Conservation (phyloP, 176 grass and related monocot species). For the sorghum (Sorghum bicolor) region DNA sequence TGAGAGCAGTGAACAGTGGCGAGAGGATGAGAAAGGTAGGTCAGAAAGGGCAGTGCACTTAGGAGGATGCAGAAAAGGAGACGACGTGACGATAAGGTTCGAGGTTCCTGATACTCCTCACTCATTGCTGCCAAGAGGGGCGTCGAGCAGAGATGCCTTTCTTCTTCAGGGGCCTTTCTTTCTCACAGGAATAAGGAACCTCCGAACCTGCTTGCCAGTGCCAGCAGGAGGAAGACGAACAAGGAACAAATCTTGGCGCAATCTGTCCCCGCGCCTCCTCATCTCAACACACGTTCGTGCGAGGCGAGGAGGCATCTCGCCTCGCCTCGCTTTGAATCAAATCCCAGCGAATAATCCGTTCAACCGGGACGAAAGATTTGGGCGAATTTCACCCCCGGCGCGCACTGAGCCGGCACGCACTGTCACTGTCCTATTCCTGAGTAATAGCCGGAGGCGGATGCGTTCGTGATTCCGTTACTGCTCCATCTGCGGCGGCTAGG, state of each 20-base stretch:
- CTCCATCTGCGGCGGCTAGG: background rate
- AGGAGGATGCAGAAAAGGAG: slow-evolving; percentile 26
- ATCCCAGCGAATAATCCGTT: slow-evolving; percentile 31
- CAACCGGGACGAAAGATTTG: background rate
- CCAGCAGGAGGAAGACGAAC: slow-evolving; percentile 28
- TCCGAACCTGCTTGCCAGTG: background rate
- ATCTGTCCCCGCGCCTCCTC: background rate
- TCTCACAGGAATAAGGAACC: slow-evolving; percentile 35
- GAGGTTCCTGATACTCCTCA: background rate
- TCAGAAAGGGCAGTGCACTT: slow-evolving; percentile 39
- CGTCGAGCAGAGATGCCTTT: slow-evolving; percentile 38
- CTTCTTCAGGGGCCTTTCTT: background rate
- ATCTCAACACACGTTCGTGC: background rate
- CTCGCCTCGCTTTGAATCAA: slow-evolving; percentile 15
- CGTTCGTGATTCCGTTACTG: background rate
- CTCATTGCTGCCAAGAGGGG: slow-evolving; percentile 1
- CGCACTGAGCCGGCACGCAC: background rate
- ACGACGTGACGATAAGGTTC: slow-evolving; percentile 24
- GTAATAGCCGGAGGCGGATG: slow-evolving; percentile 5
- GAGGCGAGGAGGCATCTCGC: background rate
- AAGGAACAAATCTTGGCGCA: slow-evolving; percentile 10
- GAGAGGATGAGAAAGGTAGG: slow-evolving; percentile 1
- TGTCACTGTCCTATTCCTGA: slow-evolving; percentile 18
- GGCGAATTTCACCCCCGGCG: background rate
- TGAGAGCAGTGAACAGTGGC: background rate